phyloP scores from a whole-genome alignment of 1,284 basidiomycete species.

The Caloboletus firmus region DNA sequence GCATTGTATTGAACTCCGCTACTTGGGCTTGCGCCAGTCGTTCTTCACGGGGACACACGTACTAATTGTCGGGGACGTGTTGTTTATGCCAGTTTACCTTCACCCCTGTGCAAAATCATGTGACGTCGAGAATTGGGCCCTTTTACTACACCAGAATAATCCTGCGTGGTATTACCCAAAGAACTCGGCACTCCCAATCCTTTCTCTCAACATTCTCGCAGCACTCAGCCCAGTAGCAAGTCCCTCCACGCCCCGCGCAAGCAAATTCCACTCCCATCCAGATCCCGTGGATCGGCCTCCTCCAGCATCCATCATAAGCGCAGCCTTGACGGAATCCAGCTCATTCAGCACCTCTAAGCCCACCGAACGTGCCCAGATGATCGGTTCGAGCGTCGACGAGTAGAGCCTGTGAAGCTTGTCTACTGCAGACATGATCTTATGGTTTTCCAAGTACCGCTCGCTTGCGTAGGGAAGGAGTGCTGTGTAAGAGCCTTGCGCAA shows the following conservation, averaged over 20 bases:
- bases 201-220: constrained; percentile 30
- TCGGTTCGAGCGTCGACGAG: constrained; percentile 56
- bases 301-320: constrained; percentile 82
- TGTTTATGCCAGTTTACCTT: constrained; percentile 21
- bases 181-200: constrained; percentile 14
- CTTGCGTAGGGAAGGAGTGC: constrained; percentile 75
- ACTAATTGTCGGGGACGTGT: constrained; percentile 7
- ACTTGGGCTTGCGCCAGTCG: background rate
- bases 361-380: constrained; percentile 84
- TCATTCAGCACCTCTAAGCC: constrained; percentile 93
- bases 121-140: too few species aligned
- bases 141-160: too few species aligned
- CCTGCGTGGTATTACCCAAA: constrained; percentile 2
- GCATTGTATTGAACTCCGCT: constrained; percentile 38
- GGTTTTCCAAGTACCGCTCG: constrained; percentile 83
- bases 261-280: constrained; percentile 37
- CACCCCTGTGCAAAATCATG: background rate
- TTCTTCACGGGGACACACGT: background rate
- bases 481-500: constrained; percentile 66
- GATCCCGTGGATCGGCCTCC: constrained; percentile 29
- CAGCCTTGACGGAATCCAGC: constrained; percentile 76
- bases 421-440: constrained; percentile 76
- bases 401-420: constrained; percentile 92
- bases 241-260: constrained; percentile 40
- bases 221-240: constrained; percentile 31